Evolutionary conservation across 306 rosid species (phyloP).

Genomic region (Ceratonia siliqua): DNA sequence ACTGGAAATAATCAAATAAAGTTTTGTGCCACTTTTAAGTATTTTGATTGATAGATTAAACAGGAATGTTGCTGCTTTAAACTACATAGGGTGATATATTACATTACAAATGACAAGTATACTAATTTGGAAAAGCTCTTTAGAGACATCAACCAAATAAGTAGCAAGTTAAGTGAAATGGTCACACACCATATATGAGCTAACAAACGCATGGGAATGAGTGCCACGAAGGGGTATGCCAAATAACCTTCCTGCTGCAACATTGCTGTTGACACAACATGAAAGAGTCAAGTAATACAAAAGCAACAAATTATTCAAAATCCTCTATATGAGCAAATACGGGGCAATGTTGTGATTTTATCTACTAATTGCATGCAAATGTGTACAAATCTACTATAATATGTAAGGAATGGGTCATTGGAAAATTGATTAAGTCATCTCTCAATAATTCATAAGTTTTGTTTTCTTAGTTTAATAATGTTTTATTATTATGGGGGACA

Average conservation of each 20-base stretch:
- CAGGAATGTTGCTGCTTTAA: constrained; percentile 8
- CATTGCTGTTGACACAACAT: constrained; percentile 71
- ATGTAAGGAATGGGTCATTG: constrained; percentile 6
- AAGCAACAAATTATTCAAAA: constrained; percentile 12
- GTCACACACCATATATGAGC: constrained; percentile 88
- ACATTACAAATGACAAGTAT: neutral
- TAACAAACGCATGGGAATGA: constrained; percentile 98
- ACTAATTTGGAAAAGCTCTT: constrained; percentile 12
- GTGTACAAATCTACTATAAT: neutral
- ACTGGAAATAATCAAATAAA: neutral
- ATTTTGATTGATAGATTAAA: constrained; percentile 9
- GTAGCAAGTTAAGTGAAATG: constrained; percentile 31
- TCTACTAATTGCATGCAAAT: constrained; percentile 1
- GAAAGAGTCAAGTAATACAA: constrained; percentile 30
- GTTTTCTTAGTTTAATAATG: constrained; percentile 9
- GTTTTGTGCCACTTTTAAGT: neutral
- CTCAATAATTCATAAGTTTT: neutral
- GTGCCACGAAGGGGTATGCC: constrained; percentile 99
- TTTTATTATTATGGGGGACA: neutral
- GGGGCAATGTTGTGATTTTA: neutral
- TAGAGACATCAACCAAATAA: constrained; percentile 28
- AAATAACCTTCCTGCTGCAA: constrained; percentile 93
- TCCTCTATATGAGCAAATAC: neutral
- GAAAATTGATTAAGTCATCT: constrained; percentile 11
- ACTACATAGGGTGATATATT: neutral